Conservation (phyloP, 106 monocot genomes). For the Apostasia ramifera region DNA sequence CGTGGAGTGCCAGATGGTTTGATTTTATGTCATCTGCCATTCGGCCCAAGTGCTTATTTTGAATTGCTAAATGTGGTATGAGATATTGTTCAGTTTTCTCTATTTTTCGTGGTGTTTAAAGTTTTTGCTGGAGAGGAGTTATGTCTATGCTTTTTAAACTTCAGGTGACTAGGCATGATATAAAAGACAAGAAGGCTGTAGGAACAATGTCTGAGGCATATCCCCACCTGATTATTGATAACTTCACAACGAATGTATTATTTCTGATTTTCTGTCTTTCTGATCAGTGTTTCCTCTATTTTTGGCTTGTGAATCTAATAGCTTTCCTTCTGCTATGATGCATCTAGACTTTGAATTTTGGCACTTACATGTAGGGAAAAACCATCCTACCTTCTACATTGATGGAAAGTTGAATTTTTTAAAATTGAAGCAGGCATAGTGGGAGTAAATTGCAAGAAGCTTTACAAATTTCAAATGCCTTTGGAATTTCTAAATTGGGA, state of each 20-base stretch:
- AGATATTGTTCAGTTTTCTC: conserved; percentile 9
- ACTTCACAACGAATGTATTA: conserved; percentile 70
- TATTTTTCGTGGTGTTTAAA: neutral
- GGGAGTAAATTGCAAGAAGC: no score
- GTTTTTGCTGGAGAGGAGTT: neutral
- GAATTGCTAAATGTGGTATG: conserved; percentile 94
- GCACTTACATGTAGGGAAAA: no score
- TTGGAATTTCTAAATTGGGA: no score
- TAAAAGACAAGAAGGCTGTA: conserved; percentile 85
- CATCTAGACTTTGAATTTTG: no score
- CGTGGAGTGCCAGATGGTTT: conserved; percentile 87
- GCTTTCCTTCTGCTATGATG: no score
- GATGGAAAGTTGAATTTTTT: no score
- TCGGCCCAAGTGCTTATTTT: conserved; percentile 97
- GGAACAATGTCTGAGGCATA: conserved; percentile 97
- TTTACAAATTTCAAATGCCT: no score
- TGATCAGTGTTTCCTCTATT: neutral
- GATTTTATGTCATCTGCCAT: conserved; percentile 88
- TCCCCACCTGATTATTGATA: conserved; percentile 83
- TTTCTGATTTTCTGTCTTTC: neutral
- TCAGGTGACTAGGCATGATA: conserved; percentile 91
- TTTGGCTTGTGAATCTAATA: neutral
- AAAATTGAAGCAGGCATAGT: no score
- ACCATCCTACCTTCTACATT: no score
- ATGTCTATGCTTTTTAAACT: conserved; percentile 4